Conservation (phyloP, 495 filamentous ascomycete genomes). For the Neurospora cerealis region DNA sequence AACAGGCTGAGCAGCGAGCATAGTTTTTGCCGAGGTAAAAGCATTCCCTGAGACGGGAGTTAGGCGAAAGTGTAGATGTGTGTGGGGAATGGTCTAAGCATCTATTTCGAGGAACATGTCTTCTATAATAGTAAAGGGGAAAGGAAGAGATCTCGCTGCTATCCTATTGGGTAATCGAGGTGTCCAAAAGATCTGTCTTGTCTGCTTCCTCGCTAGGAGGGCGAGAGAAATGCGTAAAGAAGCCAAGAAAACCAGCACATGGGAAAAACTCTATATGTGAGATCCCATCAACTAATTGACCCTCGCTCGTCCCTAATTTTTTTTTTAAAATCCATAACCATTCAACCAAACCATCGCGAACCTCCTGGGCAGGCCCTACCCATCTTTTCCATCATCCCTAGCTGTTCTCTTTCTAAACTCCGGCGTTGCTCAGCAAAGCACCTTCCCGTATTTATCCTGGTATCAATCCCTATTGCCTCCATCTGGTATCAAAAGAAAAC, state of each 20-base stretch:
- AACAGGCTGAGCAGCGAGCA: not conserved
- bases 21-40: not conserved
- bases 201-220: not conserved
- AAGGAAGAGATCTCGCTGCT: not conserved
- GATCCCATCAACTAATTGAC: not conserved
- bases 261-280: not conserved
- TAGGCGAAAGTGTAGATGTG: not conserved
- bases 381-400: not conserved
- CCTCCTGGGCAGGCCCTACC: not conserved
- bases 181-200: not conserved
- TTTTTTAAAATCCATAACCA: no score
- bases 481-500: not conserved
- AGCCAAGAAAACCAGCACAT: not conserved
- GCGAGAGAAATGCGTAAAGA: not conserved
- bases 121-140: not conserved
- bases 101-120: not conserved
- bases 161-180: not conserved
- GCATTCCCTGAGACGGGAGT: not conserved
- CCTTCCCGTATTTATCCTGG: not conserved
- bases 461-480: not conserved
- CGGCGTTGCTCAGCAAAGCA: not conserved
- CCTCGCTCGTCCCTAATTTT: not conserved
- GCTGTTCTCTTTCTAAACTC: not conserved
- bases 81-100: not conserved
- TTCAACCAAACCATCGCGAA: not conserved